Evolutionary conservation across 2,329 filamentous ascomycete genomes (phyloP).

Genomic region (Pestalotiopsis sp.): DNA sequence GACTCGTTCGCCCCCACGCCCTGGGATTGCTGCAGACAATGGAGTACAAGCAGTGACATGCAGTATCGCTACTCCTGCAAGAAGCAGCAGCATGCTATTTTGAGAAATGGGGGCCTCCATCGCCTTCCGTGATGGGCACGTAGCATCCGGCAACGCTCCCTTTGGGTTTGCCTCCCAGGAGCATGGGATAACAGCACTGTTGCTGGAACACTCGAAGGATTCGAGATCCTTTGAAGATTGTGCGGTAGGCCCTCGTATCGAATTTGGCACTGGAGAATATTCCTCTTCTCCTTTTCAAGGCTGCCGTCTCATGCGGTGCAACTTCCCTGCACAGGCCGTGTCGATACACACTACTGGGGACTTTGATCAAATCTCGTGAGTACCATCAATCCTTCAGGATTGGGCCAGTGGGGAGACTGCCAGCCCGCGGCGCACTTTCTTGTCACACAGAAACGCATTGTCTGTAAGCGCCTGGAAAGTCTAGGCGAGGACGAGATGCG

Average conservation of each 20-base stretch:
- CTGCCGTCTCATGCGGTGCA: neutral
- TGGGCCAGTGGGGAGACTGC: neutral
- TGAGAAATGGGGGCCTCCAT: neutral
- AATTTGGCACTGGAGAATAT: neutral
- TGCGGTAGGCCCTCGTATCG: neutral
- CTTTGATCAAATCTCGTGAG: neutral
- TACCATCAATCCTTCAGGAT: neutral
- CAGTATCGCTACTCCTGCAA: neutral
- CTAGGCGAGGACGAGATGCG: conserved; percentile 12
- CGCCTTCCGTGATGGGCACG: neutral
- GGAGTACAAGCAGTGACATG: neutral
- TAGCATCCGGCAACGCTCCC: neutral
- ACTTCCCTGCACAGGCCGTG: neutral
- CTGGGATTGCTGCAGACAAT: neutral
- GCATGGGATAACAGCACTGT: neutral
- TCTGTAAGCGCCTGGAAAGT: neutral
- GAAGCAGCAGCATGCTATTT: neutral
- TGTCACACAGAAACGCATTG: neutral
- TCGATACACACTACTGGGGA: neutral
- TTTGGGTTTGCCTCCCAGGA: neutral
- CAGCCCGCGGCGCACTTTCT: neutral
- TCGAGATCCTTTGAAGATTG: neutral
- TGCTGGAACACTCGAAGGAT: neutral
- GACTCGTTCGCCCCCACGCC: neutral
- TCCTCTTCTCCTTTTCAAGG: neutral